A percentile compares a stretch with the other conserved stretches of the same genome.
phyloP scores from a whole-genome alignment of 2,329 filamentous ascomycete genomes.

The Verticillium nubilum region DNA sequence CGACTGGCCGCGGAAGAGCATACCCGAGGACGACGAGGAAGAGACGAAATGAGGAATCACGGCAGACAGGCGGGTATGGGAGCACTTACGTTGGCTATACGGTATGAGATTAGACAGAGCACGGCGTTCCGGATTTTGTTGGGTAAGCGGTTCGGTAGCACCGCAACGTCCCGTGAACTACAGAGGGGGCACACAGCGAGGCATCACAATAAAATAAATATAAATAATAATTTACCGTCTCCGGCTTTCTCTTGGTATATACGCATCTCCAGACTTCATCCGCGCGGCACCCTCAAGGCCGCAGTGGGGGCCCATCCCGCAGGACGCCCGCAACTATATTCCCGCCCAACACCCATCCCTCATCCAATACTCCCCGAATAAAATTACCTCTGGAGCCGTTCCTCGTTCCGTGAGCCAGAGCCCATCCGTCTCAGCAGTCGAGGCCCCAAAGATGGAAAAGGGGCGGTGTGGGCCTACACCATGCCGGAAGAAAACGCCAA shows the following conservation, averaged over 20 bases:
- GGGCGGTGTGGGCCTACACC: background rate
- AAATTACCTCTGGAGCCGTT: background rate
- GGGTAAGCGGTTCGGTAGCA: too few relatives aligned
- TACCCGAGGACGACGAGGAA: background rate
- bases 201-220: background rate
- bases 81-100: too few relatives aligned
- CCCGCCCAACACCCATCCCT: background rate
- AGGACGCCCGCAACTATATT: background rate
- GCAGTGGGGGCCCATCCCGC: background rate
- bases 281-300: background rate
- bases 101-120: background rate
- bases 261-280: background rate
- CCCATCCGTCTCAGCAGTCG: too few relatives aligned
- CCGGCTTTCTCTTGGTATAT: background rate
- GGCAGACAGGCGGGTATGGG: background rate
- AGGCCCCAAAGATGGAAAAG: background rate
- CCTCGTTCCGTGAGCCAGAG: background rate
- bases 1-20: constrained; percentile 82
- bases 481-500: background rate
- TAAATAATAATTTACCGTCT: background rate
- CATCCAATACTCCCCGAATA: background rate
- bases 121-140: background rate
- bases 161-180: too few relatives aligned
- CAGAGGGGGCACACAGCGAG: background rate
- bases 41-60: background rate